Percentiles rank a stretch among this genome's conserved stretches.
Evolutionary conservation across 75 land plant genomes (phyloP).

Genomic region (Ceratopteris richardii): DNA sequence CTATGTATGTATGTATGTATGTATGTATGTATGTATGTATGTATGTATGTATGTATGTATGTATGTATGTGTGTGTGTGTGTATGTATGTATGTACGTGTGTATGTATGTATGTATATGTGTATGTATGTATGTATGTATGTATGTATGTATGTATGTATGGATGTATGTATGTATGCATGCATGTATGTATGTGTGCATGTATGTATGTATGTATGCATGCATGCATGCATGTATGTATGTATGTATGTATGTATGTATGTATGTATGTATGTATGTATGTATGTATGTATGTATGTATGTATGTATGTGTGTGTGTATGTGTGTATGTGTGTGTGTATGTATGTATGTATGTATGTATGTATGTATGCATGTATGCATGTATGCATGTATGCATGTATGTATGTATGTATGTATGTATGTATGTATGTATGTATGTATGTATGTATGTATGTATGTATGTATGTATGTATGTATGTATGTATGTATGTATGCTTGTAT

Average conservation of each 20-base stretch:
- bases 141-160: conserved; percentile 1
- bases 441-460: not conserved
- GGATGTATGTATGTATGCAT: not conserved
- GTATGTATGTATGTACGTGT: not conserved
- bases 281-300: not conserved
- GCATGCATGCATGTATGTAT: not conserved
- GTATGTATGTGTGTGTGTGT: conserved; percentile 1
- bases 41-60: conserved; percentile 1
- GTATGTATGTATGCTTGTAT: no score
- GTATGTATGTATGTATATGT: not conserved
- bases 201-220: conserved; percentile 1
- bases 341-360: not conserved
- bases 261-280: not conserved
- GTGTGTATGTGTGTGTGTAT: not conserved
- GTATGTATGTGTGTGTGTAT: not conserved
- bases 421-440: not conserved
- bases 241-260: not conserved
- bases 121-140: not conserved
- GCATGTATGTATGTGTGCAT: not conserved
- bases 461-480: not conserved
- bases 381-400: not conserved
- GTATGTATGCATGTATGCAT: not conserved
- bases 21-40: not conserved
- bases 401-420: not conserved
- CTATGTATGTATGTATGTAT: not conserved